phyloP scores from a whole-genome alignment of 2,329 filamentous ascomycete genomes.

The Paecilomyces dactylethromorphus region DNA sequence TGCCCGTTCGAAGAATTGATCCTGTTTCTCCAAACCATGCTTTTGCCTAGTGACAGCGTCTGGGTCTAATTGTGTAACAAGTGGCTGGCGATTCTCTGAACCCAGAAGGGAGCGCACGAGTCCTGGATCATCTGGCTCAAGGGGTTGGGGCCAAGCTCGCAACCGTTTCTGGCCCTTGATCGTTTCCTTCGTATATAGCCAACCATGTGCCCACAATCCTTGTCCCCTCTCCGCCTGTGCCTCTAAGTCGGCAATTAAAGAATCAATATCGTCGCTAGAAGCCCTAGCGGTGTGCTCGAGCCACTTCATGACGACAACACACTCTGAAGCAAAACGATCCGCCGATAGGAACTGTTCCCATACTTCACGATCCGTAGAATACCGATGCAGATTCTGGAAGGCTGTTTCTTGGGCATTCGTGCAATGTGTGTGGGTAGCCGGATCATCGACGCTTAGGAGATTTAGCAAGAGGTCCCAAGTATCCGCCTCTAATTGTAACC shows the following conservation, averaged over 20 bases:
- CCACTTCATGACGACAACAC: conserved; percentile 77
- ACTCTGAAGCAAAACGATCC: conserved; percentile 69
- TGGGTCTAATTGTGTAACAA: conserved; percentile 86
- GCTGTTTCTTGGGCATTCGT: conserved; percentile 32
- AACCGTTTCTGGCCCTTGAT: conserved; percentile 87
- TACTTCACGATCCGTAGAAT: conserved; percentile 54
- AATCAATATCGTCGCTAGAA: conserved; percentile 64
- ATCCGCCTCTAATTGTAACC: conserved; percentile 76
- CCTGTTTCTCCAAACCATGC: conserved; percentile 69
- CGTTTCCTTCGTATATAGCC: conserved; percentile 82
- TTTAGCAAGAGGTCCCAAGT: conserved; percentile 83
- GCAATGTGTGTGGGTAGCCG: conserved; percentile 34
- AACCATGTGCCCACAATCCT: conserved; percentile 78
- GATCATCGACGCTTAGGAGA: conserved; percentile 65
- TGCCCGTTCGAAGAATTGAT: conserved; percentile 81
- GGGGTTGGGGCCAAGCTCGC: conserved; percentile 57
- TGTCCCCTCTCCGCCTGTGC: conserved; percentile 65
- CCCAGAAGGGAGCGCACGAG: conserved; percentile 52
- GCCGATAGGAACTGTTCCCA: conserved; percentile 70
- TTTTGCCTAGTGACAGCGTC: conserved; percentile 79
- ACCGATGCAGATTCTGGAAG: conserved; percentile 44
- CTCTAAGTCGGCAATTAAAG: conserved; percentile 69
- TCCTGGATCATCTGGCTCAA: conserved; percentile 57
- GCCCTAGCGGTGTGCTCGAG: conserved; percentile 68
- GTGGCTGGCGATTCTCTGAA: conserved; percentile 52